Evolutionary conservation across 1,284 basidiomycete genomes (phyloP), one percentile per base, ranked within the genome.

Genomic region (Ceratobasidium sp.): DNA sequence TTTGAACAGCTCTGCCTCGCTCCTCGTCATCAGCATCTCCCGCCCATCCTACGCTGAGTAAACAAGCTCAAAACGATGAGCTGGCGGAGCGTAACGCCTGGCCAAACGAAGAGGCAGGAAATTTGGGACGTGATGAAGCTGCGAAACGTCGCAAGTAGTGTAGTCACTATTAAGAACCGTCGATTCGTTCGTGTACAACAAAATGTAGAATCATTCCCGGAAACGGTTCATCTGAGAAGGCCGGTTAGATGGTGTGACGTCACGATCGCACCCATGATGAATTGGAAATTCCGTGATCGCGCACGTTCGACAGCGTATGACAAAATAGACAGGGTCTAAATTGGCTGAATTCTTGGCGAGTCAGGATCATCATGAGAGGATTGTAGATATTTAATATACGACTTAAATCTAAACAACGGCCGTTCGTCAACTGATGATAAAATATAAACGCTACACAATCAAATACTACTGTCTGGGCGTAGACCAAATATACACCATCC

Each of bases 61-160:
- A 67, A 57, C 61, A 76, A 44, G 74, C 74, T 1, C 40, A 44
- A n/a, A 46, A 48, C 20, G 77, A 70, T 15, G 69, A 78, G 7
- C 62, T 78, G 1, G 59, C 70, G 6, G 71, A 74, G 9, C 62
- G 70, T 23, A 78, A 78, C 52, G 52, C 50, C 2, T 74, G 77
- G 77, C 77, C 77, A 26, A 78, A 59, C 62, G 67, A 78, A 44
- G 59, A 78, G 38, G 44, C 73, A 52, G 77, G 77, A n/a, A 71
- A 68, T 23, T 9, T 74, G 23, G 77, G 77, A n/a, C 70, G 69
- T 1, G 64, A 78, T 42, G 69, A 78, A 33, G 77, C 77, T 52
- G 42, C 62, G 15, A 74, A 66, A 38, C 50, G 40, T 26, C 57
- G 77, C 54, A 70, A 78, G 28, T 71, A 66, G 38, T 48, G 9